Conservation (phyloP, 306 rosid species). For the Geum urbanum region DNA sequence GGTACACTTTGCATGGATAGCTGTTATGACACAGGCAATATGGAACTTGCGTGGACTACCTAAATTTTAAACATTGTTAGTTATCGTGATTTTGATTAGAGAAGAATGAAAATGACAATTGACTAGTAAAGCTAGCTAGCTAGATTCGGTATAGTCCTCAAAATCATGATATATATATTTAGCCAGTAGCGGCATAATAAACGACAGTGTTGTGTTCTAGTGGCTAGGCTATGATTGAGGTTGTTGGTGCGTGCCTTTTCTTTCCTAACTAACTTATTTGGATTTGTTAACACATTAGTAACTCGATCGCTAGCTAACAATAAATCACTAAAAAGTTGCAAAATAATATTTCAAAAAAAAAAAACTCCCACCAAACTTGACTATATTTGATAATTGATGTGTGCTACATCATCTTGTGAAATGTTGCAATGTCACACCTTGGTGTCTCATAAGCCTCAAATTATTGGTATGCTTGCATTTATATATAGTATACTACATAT, state of each 20-base stretch:
- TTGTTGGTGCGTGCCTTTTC: background rate
- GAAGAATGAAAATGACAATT: background rate
- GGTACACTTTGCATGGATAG: slow-evolving; percentile 15
- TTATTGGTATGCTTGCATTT: background rate
- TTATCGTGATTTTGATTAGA: slow-evolving; percentile 4
- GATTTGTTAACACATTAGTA: too few species aligned
- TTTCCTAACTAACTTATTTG: background rate
- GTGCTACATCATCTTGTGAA: background rate
- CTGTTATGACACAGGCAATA: background rate
- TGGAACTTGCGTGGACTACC: background rate
- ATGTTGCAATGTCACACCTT: background rate
- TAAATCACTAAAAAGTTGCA: background rate
- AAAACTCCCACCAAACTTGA: too few species aligned
- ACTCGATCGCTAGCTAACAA: background rate
- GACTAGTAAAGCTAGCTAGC: background rate
- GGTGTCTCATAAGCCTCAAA: background rate
- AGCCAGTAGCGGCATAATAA: slow-evolving; percentile 3
- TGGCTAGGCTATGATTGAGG: background rate
- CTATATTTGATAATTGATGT: background rate
- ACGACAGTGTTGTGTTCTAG: background rate
- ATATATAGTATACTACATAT: background rate
- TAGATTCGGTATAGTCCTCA: background rate
- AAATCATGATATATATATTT: background rate
- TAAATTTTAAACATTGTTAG: background rate
- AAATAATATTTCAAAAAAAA: background rate